Percentiles rank a stretch among this genome's conserved stretches.
These are phyloP conservation scores for Pestalotiopsis sp. DNA, from an alignment of 2,329 filamentous ascomycete genomes.

Conservation along the genomic window DNA sequence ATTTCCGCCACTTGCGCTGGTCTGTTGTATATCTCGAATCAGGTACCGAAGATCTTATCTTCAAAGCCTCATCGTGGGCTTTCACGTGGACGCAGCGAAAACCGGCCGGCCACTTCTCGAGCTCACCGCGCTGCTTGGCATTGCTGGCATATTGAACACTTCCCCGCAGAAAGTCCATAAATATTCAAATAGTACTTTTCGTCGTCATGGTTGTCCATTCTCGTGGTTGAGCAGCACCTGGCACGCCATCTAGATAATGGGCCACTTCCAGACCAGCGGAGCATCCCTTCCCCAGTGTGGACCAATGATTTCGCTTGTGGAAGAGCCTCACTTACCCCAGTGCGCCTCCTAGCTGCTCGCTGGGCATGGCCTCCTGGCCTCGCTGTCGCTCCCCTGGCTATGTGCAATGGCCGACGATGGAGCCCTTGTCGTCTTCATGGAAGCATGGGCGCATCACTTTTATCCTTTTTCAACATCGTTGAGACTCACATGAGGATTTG, in stretches of 20 bases:
- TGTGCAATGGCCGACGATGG: neutral
- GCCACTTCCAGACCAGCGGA: neutral
- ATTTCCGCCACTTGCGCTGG: neutral
- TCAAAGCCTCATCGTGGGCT: neutral
- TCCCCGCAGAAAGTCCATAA: conserved; percentile 2
- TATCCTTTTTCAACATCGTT: neutral
- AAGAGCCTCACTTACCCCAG: conserved; percentile 2
- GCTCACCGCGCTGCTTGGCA: neutral
- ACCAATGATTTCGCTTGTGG: neutral
- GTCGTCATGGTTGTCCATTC: neutral
- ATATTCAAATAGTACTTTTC: neutral
- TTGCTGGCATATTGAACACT: neutral
- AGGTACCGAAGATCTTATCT: neutral
- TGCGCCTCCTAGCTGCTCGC: neutral
- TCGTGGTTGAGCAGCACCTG: neutral
- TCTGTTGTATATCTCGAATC: neutral
- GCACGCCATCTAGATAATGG: too few relatives aligned
- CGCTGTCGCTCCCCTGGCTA: neutral
- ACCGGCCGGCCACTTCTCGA: neutral
- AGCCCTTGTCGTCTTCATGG: neutral
- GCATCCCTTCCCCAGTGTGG: neutral
- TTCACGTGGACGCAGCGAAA: neutral
- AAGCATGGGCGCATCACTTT: neutral
- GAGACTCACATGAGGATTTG: neutral
- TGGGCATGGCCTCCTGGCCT: neutral